Conservation (phyloP, 73 alveolate genomes). For the Paramecium primaurelia region DNA sequence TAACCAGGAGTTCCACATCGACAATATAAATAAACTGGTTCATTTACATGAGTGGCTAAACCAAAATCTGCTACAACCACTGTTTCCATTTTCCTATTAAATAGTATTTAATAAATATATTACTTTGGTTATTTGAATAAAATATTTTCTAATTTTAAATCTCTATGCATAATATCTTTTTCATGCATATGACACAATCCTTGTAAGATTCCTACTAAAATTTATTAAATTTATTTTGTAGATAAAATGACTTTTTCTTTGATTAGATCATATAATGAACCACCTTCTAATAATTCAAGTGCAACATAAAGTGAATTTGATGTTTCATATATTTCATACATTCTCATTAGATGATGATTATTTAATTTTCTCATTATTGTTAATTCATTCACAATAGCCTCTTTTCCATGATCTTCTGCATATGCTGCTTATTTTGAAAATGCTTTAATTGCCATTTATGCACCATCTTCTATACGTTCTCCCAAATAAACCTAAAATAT, state of each 20-base stretch:
- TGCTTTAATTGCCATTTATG: slow-evolving; percentile 56
- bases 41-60: slow-evolving; percentile 58
- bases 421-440: slow-evolving; percentile 62
- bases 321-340: slow-evolving; percentile 26
- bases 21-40: slow-evolving; percentile 51
- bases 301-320: slow-evolving; percentile 14
- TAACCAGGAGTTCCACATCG: slow-evolving; percentile 65
- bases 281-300: slow-evolving; percentile 28
- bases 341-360: background rate
- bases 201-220: background rate
- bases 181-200: slow-evolving; percentile 31
- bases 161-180: slow-evolving; percentile 43
- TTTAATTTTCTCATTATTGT: slow-evolving; percentile 37
- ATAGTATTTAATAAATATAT: background rate
- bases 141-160: slow-evolving; percentile 18
- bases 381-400: slow-evolving; percentile 12
- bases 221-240: background rate
- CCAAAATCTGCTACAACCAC: slow-evolving; percentile 59
- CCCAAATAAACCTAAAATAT: slow-evolving; percentile 38
- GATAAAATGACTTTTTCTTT: background rate
- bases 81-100: slow-evolving; percentile 17
- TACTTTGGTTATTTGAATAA: slow-evolving; percentile 19
- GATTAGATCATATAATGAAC: slow-evolving; percentile 22
- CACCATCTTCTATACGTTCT: slow-evolving; percentile 52
- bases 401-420: slow-evolving; percentile 61